Base-by-base conservation (phyloP, 2,329 filamentous ascomycete species). In the Phoma sp. region DNA sequence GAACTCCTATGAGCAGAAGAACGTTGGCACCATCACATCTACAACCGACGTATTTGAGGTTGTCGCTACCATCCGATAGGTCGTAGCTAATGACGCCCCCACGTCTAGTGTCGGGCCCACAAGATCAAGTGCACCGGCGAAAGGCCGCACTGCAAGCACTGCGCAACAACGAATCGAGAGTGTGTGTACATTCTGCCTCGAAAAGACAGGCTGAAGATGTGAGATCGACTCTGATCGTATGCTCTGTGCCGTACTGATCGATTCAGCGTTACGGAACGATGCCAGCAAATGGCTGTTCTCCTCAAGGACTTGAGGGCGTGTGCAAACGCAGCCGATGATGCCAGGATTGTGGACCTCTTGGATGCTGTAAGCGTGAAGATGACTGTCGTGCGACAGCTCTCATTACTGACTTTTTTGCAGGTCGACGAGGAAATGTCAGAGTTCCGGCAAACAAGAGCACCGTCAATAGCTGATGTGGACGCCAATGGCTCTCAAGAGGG, bases 81-180 rank as follows among this genome's bases (percentile, higher is more conserved):
- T 44, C 38, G 43, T 46, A 41, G 48, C 65, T 68, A 45, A 68
- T 48, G 27, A 39, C n/a, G 22, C 37, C 35, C 32, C 32, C 41
- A 40, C 33, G 19, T 60, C 33, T 64, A 68, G 65, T 78, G 76
- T 62, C 74, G 75, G 31, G 62, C 63, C 49, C 70, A 75, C 43
- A 78, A 78, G 62, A 74, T 76, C 61, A 77, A 76, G 55, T 78
- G 75, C 58, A 72, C 73, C 36, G 76, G 76, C 22, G 65, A 72
- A 40, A 67, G 60, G 33, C 76, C 76, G 22, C 46, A 56, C 6
- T 77, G 76, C 56, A 70, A 71, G 39, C 74, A 76, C 37, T 78
- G 76, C 60, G 64, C 67, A 41, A 61, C 66, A 25, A 65, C 64
- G 8, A 62, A 55, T 32, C 68, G 70, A 41, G 64, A 69, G n/a